Conservation (phyloP, 805 yeast species). For the Cyberlindnera petersonii region DNA sequence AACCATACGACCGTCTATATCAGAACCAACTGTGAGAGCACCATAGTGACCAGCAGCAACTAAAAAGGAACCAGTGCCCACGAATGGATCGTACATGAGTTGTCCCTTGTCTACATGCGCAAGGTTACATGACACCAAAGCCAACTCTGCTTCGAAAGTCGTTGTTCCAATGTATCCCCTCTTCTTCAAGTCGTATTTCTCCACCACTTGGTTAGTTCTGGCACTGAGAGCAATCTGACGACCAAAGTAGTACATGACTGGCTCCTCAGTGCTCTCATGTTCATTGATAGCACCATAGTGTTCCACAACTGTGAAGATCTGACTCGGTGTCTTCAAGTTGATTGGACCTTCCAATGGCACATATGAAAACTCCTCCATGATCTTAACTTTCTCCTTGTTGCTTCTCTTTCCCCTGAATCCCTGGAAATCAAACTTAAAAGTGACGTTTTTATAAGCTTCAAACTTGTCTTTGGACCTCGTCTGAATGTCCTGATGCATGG, state of each 20-base stretch:
- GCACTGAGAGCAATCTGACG: slow-evolving; percentile 62
- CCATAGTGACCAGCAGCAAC: slow-evolving; percentile 86
- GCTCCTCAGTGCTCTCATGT: slow-evolving; percentile 40
- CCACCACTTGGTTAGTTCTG: slow-evolving; percentile 61
- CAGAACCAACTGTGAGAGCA: slow-evolving; percentile 78
- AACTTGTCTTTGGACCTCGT: slow-evolving; percentile 26
- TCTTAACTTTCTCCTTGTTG: slow-evolving; percentile 45
- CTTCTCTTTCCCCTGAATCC: slow-evolving; percentile 68
- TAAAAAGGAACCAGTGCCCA: slow-evolving; percentile 93
- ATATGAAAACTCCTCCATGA: slow-evolving; percentile 70
- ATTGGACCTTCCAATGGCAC: slow-evolving; percentile 75
- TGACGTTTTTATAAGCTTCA: slow-evolving; percentile 34
- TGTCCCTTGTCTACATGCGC: slow-evolving; percentile 67
- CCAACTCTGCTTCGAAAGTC: slow-evolving; percentile 90
- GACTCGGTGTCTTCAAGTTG: slow-evolving; percentile 70
- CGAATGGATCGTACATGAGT: slow-evolving; percentile 88
- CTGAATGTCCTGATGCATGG: slow-evolving; percentile 48
- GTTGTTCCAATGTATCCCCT: slow-evolving; percentile 93
- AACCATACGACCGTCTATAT: slow-evolving; percentile 79
- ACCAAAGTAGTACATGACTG: slow-evolving; percentile 68
- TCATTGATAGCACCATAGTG: slow-evolving; percentile 53
- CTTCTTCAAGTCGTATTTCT: slow-evolving; percentile 73
- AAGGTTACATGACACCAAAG: slow-evolving; percentile 82
- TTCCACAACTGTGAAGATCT: slow-evolving; percentile 69
- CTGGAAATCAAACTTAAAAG: slow-evolving; percentile 82